Percentiles rank a stretch among this genome's conserved stretches.
Evolutionary conservation across 2,329 filamentous ascomycete species (phyloP).

Genomic region (Aureobasidium lini): DNA sequence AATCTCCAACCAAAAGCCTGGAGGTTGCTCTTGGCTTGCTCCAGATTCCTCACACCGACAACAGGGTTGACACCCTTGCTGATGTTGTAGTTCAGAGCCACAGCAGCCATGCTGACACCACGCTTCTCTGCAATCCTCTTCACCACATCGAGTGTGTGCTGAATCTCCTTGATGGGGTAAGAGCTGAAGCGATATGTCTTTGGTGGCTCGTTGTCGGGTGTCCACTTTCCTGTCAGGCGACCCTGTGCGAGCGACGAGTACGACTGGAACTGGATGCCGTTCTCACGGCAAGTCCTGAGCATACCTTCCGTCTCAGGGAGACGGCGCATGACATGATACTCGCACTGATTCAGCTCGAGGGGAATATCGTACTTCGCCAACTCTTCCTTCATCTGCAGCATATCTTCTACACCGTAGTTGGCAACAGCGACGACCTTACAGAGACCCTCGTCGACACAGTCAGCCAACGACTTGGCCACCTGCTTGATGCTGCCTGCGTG

Average conservation of each 20-base stretch:
- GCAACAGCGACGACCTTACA: constrained; percentile 37
- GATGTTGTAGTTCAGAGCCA: constrained; percentile 40
- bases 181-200: constrained; percentile 33
- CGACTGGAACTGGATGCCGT: constrained; percentile 36
- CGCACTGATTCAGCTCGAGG: constrained; percentile 39
- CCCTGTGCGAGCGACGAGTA: constrained; percentile 37
- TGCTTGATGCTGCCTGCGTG: constrained; percentile 33
- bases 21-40: constrained; percentile 35
- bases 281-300: constrained; percentile 33
- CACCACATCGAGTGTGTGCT: constrained; percentile 31
- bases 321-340: constrained; percentile 37
- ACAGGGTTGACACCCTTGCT: constrained; percentile 38
- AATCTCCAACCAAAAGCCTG: constrained; percentile 36
- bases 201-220: constrained; percentile 30
- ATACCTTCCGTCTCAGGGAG: constrained; percentile 35
- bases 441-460: constrained; percentile 37
- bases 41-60: constrained; percentile 34
- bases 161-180: constrained; percentile 38
- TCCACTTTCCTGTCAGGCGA: constrained; percentile 36
- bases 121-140: constrained; percentile 30
- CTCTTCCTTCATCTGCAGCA: constrained; percentile 37
- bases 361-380: constrained; percentile 32
- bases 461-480: constrained; percentile 35
- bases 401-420: constrained; percentile 37
- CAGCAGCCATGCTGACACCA: constrained; percentile 30